Base-by-base conservation (phyloP, 768 basidiomycete species). In the Leccinum subgranulosum region DNA sequence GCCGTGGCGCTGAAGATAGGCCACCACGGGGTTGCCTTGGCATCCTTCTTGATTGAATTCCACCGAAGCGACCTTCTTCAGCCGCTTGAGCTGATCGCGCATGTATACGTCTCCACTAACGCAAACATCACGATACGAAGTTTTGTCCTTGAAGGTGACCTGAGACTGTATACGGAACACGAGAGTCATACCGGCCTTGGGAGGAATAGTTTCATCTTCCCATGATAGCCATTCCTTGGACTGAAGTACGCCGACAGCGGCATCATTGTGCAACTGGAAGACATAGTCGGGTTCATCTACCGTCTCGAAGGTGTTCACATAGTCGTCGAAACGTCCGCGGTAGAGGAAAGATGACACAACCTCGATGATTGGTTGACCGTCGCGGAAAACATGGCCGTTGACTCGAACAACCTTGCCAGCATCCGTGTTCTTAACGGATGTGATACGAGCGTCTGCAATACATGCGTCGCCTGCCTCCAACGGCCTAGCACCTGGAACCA, bases 191-290 rank as follows among this genome's bases (percentile, higher is more conserved):
- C 95, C 94, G 8, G 88, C 82, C 45, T 83, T 76, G 50, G 95
- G 85, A 25, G 93, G 88, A 55, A 81, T 81, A 6, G 84, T 77
- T 46, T 91, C 85, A 66, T 96, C 88, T 52, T 90, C 87, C 96
- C 95, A 98, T 51, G 88, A 86, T 75, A 98, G 94, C 97, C 97
- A 99, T 69, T 96, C 91, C 78, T 99, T 99, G 48, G 92, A 92
- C 69, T 90, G 85, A 6, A 99, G 78, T 17, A 98, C 92, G 43
- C 93, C 95, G 61, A 98, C 87, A 31, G 81, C 83, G 3, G 93
- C 90, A 61, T 93, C 88, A 6, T 81, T 86, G 33, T 80, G 76
- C 58, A 97, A 68, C 34, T 86, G 79, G 17, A 99, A 87, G 28
- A 85, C 70, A 72, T 96, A 97, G 63, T 95, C 92, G 0, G 90